phyloP scores from a whole-genome alignment of 768 basidiomycete genomes.

The Suillus paluster region DNA sequence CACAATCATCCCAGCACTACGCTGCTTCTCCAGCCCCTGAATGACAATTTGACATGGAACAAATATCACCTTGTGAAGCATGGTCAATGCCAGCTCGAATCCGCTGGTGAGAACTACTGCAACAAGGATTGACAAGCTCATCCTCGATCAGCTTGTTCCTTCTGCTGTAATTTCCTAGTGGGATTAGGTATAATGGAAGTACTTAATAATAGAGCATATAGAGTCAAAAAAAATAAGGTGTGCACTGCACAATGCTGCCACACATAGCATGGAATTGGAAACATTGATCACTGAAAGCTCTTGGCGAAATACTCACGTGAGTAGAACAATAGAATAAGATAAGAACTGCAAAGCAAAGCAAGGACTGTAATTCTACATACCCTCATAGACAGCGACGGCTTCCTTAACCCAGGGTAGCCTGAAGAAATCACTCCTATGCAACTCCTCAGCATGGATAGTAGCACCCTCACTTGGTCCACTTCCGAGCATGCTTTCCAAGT shows the following conservation, averaged over 20 bases:
- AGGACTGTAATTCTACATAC: conserved; percentile 27
- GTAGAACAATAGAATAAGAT: conserved; percentile 5
- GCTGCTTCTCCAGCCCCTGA: no score
- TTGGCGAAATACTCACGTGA: not conserved
- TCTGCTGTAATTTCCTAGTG: no score
- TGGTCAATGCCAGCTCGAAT: no score
- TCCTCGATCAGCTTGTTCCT: no score
- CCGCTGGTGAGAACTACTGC: no score
- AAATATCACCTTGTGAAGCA: no score
- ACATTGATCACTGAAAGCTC: not conserved
- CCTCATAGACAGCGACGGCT: conserved; percentile 87
- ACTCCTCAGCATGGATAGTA: conserved; percentile 84
- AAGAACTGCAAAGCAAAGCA: conserved; percentile 2
- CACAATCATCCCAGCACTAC: no score
- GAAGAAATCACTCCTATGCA: conserved; percentile 90
- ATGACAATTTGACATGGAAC: no score
- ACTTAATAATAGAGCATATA: no score
- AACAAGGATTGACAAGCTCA: no score
- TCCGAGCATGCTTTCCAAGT: conserved; percentile 88
- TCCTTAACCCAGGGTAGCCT: conserved; percentile 89
- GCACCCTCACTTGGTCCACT: conserved; percentile 82
- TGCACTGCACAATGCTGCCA: conserved; percentile 5
- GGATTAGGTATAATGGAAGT: no score
- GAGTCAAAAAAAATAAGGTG: conserved; percentile 19
- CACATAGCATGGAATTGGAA: conserved; percentile 10